Percentiles rank a stretch among this genome's conserved stretches.
Evolutionary conservation across 768 basidiomycete genomes (phyloP).

Genomic region (Holtermanniella nyarrowii): DNA sequence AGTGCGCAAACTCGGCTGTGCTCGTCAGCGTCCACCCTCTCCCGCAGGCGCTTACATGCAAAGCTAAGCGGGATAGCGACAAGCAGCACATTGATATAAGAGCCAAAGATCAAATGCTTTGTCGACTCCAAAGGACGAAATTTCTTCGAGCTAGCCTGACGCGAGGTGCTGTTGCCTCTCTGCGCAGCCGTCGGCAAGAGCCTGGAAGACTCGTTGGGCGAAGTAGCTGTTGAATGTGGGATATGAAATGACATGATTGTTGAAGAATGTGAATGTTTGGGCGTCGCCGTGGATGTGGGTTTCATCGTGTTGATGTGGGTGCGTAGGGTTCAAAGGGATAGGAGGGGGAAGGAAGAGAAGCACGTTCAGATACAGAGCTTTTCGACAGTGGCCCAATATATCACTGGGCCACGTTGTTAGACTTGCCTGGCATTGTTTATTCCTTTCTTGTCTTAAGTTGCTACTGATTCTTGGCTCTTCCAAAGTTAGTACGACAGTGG

Average conservation of each 20-base stretch:
- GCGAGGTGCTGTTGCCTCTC: neutral
- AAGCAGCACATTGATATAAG: conserved; percentile 65
- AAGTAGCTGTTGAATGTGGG: neutral
- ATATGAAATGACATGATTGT: neutral
- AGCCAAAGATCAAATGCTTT: conserved; percentile 38
- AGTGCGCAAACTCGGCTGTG: conserved; percentile 30
- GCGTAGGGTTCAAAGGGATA: neutral
- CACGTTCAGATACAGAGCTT: too few species aligned
- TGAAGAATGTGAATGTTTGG: neutral
- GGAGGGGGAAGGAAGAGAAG: neutral
- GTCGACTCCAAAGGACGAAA: conserved; percentile 24
- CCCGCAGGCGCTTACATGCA: conserved; percentile 45
- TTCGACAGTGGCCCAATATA: too few species aligned
- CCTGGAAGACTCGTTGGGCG: neutral
- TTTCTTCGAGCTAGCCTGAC: conserved; percentile 3
- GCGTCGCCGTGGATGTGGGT: neutral
- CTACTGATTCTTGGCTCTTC: too few species aligned
- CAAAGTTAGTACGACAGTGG: too few species aligned
- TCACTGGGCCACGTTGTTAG: too few species aligned
- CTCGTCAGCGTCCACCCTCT: conserved; percentile 1
- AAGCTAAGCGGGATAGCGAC: conserved; percentile 67
- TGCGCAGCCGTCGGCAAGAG: neutral
- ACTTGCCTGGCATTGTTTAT: too few species aligned
- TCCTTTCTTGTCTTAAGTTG: too few species aligned
- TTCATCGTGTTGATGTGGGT: too few species aligned